Base-by-base conservation (phyloP, 495 filamentous ascomycete species). In the Penicillium manginii region DNA sequence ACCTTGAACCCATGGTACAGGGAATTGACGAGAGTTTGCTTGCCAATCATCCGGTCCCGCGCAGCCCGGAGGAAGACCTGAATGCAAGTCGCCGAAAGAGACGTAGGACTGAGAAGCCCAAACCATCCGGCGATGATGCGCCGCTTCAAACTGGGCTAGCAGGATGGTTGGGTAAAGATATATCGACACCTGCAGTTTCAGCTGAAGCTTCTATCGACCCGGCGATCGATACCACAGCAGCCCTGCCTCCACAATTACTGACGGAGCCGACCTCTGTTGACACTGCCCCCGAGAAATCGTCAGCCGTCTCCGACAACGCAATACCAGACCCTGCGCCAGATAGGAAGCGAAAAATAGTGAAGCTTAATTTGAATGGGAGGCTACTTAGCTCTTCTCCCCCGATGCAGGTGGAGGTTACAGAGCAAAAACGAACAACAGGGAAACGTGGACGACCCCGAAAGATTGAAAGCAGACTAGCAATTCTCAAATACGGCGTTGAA, bases 321-420 rank as follows among this genome's bases (percentile, higher is more conserved):
- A 1, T 19, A 15, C 14, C 22, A 11, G 18, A 17, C 19, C 10
- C 11, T 17, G 18, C 15, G 4, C 39, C 33, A 33, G 47, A 58
- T 48, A 58, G 46, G 14, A 63, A 69, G 17, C 75, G 72, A 52
- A 85, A 82, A 63, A 76, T 76, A n/a, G 64, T 87, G 18, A 81
- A 77, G 60, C 59, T 87, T 18, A 83, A 81, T 60, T 57, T 75
- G 1, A 84, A 84, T 60, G 85, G 84, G n/a, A 82, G 79, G 50
- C 72, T 87, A 18, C 52, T 79, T n/a, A 77, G 81, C 32, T 86
- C 84, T 0, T 80, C 84, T 15, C 66, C 67, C 14, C 50, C 55
- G 8, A 71, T 69, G 37, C 64, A 66, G 7, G 26, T 60, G 4
- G 64, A 56, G 12, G 61, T 69, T 2, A 63, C 55, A n/a, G 33